Conservation (phyloP, 2,329 filamentous ascomycete genomes). For the Plenodomus tracheiphilus region DNA sequence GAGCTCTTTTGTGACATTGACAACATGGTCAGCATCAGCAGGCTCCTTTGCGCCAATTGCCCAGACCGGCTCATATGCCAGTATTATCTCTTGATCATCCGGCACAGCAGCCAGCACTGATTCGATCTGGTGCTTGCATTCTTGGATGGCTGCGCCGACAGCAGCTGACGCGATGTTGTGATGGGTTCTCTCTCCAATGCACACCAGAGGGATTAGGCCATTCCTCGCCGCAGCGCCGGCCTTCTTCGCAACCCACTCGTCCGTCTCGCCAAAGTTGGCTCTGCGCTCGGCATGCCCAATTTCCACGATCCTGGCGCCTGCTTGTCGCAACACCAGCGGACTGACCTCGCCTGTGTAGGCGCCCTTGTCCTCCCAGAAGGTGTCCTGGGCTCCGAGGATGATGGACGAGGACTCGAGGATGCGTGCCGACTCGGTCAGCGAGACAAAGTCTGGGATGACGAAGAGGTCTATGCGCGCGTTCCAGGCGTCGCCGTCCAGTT, state of each 20-base stretch:
- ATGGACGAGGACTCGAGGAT: slow-evolving; percentile 58
- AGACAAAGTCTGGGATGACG: slow-evolving; percentile 76
- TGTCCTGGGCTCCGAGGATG: slow-evolving; percentile 75
- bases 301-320: slow-evolving; percentile 74
- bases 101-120: slow-evolving; percentile 65
- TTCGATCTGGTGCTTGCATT: slow-evolving; percentile 68
- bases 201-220: slow-evolving; percentile 76
- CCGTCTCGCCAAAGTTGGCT: slow-evolving; percentile 73
- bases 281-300: slow-evolving; percentile 81
- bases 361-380: slow-evolving; percentile 69
- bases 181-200: slow-evolving; percentile 71
- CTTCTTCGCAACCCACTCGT: slow-evolving; percentile 68
- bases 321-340: slow-evolving; percentile 65
- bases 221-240: slow-evolving; percentile 69
- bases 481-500: slow-evolving; percentile 56
- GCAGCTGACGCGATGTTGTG: slow-evolving; percentile 51
- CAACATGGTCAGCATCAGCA: slow-evolving; percentile 72
- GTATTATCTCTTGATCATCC: slow-evolving; percentile 67
- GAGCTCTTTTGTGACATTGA: slow-evolving; percentile 68
- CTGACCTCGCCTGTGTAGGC: slow-evolving; percentile 80
- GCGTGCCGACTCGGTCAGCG: slow-evolving; percentile 59
- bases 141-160: slow-evolving; percentile 63
- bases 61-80: slow-evolving; percentile 90
- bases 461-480: slow-evolving; percentile 69
- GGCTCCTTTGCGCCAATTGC: slow-evolving; percentile 77